Evolutionary conservation across 140 eudicot species (phyloP).

Genomic region (Stevia rebaudiana): DNA sequence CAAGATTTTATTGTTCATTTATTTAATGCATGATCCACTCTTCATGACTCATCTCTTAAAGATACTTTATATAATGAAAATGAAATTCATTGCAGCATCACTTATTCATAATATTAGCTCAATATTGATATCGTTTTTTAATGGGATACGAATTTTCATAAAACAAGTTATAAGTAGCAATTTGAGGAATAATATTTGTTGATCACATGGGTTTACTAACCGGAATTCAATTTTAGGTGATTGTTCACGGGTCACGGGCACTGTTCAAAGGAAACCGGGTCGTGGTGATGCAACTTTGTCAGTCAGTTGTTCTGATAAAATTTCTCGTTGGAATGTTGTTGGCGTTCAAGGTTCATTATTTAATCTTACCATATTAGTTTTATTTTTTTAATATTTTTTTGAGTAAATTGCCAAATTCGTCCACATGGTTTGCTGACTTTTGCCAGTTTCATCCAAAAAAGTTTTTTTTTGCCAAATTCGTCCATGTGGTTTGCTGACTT

Average conservation of each 20-base stretch:
- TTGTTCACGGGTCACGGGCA: constrained; percentile 43
- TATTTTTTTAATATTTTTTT: no score
- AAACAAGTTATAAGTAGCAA: not conserved
- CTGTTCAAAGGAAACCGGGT: constrained; percentile 97
- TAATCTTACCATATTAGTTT: not conserved
- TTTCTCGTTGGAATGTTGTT: constrained; percentile 92
- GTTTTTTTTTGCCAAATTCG: no score
- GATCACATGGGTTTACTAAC: not conserved
- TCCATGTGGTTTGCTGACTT: no score
- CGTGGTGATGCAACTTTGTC: constrained; percentile 96
- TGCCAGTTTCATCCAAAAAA: no score
- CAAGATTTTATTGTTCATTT: constrained; percentile 1
- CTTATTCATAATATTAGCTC: not conserved
- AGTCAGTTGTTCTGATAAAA: constrained; percentile 97
- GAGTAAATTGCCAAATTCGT: no score
- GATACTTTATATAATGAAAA: not conserved
- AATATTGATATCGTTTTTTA: not conserved
- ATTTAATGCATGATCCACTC: not conserved
- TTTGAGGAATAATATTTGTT: constrained; percentile 13
- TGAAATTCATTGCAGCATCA: not conserved
- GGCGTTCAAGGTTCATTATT: constrained; percentile 76
- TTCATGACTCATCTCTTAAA: not conserved
- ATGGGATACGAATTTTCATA: not conserved
- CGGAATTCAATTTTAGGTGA: constrained; percentile 31
- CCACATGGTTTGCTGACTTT: no score